Percentiles rank a stretch among this genome's conserved stretches.
phyloP scores from a whole-genome alignment of 352 stramenopile species.

The Globisporangium perplexum region DNA sequence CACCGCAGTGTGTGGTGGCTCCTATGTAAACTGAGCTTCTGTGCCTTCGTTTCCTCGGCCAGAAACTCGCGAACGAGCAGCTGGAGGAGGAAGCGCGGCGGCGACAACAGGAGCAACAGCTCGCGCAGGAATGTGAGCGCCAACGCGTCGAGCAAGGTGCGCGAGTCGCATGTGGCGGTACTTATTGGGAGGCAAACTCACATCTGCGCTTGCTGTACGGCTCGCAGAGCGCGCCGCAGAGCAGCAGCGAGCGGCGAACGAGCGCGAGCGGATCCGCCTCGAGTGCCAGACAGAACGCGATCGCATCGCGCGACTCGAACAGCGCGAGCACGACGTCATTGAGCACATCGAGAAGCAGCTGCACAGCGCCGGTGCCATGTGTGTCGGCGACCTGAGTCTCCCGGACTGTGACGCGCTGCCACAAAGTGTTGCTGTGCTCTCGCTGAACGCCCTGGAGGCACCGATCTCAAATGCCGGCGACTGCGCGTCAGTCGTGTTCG shows the following conservation, averaged over 20 bases:
- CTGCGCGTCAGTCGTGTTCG: conserved; percentile 22
- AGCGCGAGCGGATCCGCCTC: conserved; percentile 21
- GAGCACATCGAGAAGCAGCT: conserved; percentile 37
- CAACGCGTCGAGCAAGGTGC: conserved; percentile 45
- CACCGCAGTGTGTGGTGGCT: neutral
- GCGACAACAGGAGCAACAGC: conserved; percentile 35
- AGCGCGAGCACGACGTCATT: conserved; percentile 24
- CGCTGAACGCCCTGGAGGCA: conserved; percentile 18
- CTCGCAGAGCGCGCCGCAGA: conserved; percentile 29
- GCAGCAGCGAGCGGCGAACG: conserved; percentile 26
- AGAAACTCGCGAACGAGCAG: conserved; percentile 74
- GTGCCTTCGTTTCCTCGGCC: neutral
- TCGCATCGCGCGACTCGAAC: conserved; percentile 38
- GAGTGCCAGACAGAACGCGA: conserved; percentile 25
- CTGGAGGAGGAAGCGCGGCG: conserved; percentile 48
- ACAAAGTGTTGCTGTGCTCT: conserved; percentile 20
- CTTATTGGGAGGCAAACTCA: neutral
- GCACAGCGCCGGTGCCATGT: conserved; percentile 44
- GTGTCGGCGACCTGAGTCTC: conserved; percentile 26
- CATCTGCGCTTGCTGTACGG: neutral
- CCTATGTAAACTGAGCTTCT: no score
- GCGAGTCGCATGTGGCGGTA: neutral
- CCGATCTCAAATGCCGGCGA: conserved; percentile 21
- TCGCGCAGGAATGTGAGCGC: conserved; percentile 35
- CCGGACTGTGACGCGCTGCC: conserved; percentile 12